A percentile compares a stretch with the other conserved stretches of the same genome.
Conservation (phyloP, 148 eudicot genomes). For the Dianthus caryophyllus region DNA sequence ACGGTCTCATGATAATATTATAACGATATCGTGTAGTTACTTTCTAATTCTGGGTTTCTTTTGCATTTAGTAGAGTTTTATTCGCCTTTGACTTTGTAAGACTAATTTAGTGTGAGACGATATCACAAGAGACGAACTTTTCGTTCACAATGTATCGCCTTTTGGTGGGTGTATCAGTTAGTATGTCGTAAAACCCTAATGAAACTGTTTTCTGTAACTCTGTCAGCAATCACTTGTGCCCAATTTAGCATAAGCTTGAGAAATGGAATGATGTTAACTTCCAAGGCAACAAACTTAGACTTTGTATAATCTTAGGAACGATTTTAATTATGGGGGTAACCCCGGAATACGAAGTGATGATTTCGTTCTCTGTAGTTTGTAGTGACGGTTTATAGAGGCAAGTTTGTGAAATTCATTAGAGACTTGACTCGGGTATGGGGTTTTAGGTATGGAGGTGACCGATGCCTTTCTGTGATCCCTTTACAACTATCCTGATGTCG, state of each 20-base stretch:
- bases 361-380: slow-evolving; percentile 1
- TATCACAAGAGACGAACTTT: too few relatives aligned
- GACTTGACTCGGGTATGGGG: not conserved
- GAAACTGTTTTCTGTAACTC: not conserved
- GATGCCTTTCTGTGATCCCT: not conserved
- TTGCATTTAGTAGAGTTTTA: too few relatives aligned
- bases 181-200: not conserved
- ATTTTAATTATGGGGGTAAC: not conserved
- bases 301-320: not conserved
- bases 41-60: too few relatives aligned
- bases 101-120: too few relatives aligned
- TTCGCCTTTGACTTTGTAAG: too few relatives aligned
- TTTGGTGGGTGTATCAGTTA: not conserved
- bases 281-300: not conserved
- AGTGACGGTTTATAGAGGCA: not conserved
- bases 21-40: too few relatives aligned
- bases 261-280: not conserved
- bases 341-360: not conserved
- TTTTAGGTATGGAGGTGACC: not conserved
- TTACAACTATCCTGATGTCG: not conserved
- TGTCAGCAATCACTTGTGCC: not conserved
- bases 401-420: not conserved
- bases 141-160: too few relatives aligned
- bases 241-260: not conserved
- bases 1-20: too few relatives aligned